These are phyloP conservation scores for Fusarium nisikadoi DNA, from an alignment of 2,329 filamentous ascomycete species.

Conservation along the genomic window DNA sequence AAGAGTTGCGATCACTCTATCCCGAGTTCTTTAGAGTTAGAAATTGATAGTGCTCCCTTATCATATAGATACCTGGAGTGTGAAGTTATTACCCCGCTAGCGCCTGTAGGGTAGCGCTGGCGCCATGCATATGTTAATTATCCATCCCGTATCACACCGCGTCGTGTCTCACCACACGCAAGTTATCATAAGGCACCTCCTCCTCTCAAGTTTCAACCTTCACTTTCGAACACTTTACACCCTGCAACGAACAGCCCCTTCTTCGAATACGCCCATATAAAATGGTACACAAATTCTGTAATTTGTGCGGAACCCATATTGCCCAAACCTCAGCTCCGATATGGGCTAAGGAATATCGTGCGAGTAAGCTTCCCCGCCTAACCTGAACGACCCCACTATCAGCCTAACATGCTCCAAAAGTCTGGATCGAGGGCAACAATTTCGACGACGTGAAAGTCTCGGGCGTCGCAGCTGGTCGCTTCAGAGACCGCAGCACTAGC, in stretches of 20 bases:
- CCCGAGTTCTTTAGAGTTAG: constrained; percentile 81
- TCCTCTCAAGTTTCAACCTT: too few species aligned
- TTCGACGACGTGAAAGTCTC: constrained; percentile 7
- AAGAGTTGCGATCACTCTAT: constrained; percentile 79
- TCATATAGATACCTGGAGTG: too few species aligned
- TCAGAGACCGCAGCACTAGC: too few species aligned
- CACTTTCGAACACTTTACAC: not conserved
- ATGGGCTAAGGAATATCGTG: constrained; percentile 23
- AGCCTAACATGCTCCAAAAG: not conserved
- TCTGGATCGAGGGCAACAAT: constrained; percentile 13
- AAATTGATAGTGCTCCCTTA: not conserved
- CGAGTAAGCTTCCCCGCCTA: not conserved
- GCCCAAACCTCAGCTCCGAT: not conserved
- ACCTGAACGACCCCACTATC: too few species aligned
- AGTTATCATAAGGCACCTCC: too few species aligned
- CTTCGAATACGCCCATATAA: rapidly evolving
- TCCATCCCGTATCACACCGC: not conserved
- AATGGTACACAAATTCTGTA: not conserved
- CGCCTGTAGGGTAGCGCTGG: not conserved
- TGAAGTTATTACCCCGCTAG: not conserved
- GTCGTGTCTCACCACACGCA: not conserved
- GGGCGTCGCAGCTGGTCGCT: constrained; percentile 7
- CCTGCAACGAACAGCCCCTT: not conserved
- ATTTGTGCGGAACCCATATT: constrained; percentile 1
- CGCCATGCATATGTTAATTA: not conserved